phyloP scores from a whole-genome alignment of 1,284 basidiomycete genomes.

The Athelia sp. region DNA sequence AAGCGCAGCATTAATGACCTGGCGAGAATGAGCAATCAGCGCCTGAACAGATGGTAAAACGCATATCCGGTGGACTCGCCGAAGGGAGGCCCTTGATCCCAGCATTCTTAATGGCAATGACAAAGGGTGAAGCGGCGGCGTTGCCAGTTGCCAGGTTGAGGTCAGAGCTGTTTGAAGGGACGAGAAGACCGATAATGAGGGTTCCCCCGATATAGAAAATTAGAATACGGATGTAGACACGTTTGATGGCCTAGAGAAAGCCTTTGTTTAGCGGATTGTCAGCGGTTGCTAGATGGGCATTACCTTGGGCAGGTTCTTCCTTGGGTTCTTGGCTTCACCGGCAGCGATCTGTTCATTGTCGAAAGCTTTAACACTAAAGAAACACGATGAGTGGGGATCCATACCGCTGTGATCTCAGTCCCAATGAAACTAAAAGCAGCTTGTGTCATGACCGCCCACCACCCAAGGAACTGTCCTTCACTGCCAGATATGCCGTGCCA shows the following conservation, averaged over 20 bases:
- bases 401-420: constrained; percentile 57
- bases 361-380: background rate
- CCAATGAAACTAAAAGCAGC: constrained; percentile 66
- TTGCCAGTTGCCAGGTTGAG: constrained; percentile 38
- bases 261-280: no score
- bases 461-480: constrained; percentile 42
- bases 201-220: constrained; percentile 44
- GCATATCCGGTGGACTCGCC: background rate
- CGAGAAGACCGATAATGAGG: constrained; percentile 52
- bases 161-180: constrained; percentile 42
- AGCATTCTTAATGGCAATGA: constrained; percentile 51
- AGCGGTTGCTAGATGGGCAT: no score
- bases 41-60: no score
- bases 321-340: constrained; percentile 41
- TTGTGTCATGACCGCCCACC: constrained; percentile 39
- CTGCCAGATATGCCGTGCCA: constrained; percentile 31
- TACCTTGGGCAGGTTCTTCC: constrained; percentile 36
- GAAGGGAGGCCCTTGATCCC: constrained; percentile 20
- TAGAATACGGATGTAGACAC: constrained; percentile 58
- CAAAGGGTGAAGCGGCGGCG: constrained; percentile 55
- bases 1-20: constrained; percentile 56
- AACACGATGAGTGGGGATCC: background rate
- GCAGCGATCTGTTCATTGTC: constrained; percentile 39
- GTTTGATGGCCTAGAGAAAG: constrained; percentile 35
- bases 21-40: no score